Base-by-base conservation (phyloP, 2,329 filamentous ascomycete species). In the Cladobotryum protrusum region DNA sequence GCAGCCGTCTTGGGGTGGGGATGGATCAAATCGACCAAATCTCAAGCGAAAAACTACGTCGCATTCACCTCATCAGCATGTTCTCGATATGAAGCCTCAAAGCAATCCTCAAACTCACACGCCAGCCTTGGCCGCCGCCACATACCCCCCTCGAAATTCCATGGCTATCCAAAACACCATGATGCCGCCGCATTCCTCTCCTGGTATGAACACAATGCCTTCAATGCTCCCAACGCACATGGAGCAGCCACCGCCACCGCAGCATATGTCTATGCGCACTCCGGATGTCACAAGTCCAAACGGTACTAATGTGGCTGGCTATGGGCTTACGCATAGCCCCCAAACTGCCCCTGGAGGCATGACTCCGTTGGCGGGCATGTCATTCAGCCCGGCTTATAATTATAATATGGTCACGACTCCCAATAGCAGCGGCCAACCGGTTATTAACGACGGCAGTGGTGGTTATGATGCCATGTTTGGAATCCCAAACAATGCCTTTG, bases 401-500 rank as follows among this genome's bases (percentile, higher is more conserved):
- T 77, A 64, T 42, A 64, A 58, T 20, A 62, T 63, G 15, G 61
- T 62, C 19, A 61, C 59, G 9, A 32, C 43, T 11, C 19, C 34
- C 2, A 17, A 42, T 12, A 12, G 40, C 13, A n/a, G 19, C 13
- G 47, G 48, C 37, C 50, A 45, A 17, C 43, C 56, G 11, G 56
- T 61, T 39, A 62, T 65, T 41, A 60, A 64, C 45, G 63, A 67
- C 32, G 60, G 59, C 29, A 63, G 60, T 20, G 63, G 65, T n/a
- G 61, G 63, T 2, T 82, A 75, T 58, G 79, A 83, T 53, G 75
- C 78, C 11, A 82, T 83, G 77, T 83, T 84, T 57, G 72, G 72
- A 8, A 59, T 80, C 4, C 70, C 77, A 4, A 76, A 77, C 15
- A 78, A 78, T 45, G 70, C 73, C 1, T 78, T 78, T 56, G 67